Evolutionary conservation across 2,329 filamentous ascomycete species (phyloP), one percentile per base, ranked within the genome.

Genomic region (Fusarium hainanense): DNA sequence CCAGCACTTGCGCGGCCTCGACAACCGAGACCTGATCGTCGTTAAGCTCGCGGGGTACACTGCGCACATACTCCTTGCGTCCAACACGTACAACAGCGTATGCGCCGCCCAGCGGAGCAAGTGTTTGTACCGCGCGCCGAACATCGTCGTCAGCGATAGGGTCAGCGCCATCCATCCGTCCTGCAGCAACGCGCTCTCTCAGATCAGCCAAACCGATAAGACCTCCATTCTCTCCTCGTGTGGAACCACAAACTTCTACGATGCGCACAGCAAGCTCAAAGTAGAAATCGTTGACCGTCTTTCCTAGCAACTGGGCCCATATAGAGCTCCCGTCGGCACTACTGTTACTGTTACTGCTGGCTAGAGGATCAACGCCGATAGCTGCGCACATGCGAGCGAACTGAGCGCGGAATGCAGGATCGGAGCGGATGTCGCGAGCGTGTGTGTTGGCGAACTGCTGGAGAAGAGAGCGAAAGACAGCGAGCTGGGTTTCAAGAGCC

Each of bases 331-430:
- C 84, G 8, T 83, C 84, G 20, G 84, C 82, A 48, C 81, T 83
- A 43, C 80, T 80, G 27, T 63, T 62, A 50, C 70, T 70, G 50
- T 74, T 76, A 79, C 78, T 82, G 67, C 78, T 79, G 30, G 94
- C 93, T 20, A 99, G 85, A 4, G 96, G 97, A 79, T 99, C 96
- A 14, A 99, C 94, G 50, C 96, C 96, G 72, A 99, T 98, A 68
- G 94, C 94, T 76, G 94, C 90, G 82, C 96, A 99, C 96, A 99
- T 99, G 79, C 95, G 93, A 5, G 96, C 95, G 78, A 99, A 99
- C 81, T 99, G 95, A 34, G 95, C 94, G 66, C 96, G 93, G 81
- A 99, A 99, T 11, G 89, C 91, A 8, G 96, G 96, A 79, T 98
- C 94, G 4, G 94, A 97, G 69, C 95, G 94, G 64, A 99, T 99